A percentile compares a stretch with the other conserved stretches of the same genome.
These are phyloP conservation scores for Acanthamoeba triangularis DNA, from an alignment of 208 protist genomes.

Conservation along the genomic window DNA sequence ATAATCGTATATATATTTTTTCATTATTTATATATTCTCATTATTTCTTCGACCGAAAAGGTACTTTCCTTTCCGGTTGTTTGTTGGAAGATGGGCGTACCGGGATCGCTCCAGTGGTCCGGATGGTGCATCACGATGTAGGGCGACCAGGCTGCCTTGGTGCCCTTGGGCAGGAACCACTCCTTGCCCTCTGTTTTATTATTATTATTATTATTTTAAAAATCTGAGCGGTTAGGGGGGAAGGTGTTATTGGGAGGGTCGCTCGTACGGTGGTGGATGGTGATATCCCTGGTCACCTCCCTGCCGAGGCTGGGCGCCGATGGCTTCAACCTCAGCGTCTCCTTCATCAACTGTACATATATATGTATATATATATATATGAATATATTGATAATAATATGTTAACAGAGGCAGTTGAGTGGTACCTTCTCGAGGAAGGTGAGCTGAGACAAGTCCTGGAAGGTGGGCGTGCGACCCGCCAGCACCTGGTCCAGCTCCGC, in stretches of 20 bases:
- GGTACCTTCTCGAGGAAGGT: slow-evolving; percentile 37
- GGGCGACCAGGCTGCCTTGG: slow-evolving; percentile 29
- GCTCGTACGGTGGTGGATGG: neutral
- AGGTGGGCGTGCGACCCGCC: neutral
- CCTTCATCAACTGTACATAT: slow-evolving; percentile 12
- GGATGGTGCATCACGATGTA: slow-evolving; percentile 27
- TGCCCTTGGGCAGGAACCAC: slow-evolving; percentile 40
- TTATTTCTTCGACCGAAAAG: no score
- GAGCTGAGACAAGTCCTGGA: neutral
- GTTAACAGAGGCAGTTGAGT: no score
- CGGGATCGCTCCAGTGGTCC: slow-evolving; percentile 23
- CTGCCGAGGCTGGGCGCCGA: slow-evolving; percentile 38
- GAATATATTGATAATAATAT: no score
- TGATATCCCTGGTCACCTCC: slow-evolving; percentile 5
- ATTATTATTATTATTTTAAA: no score
- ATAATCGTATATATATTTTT: no score
- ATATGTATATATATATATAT: neutral
- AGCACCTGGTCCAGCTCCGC: slow-evolving; percentile 2
- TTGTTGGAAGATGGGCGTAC: neutral
- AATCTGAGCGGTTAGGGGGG: no score
- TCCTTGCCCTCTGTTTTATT: neutral
- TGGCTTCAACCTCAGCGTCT: slow-evolving; percentile 42
- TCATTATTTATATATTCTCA: no score
- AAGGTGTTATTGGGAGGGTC: no score
- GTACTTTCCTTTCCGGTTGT: no score